Evolutionary conservation across 129 eudicot species (phyloP).

Genomic region (Arctium minus): DNA sequence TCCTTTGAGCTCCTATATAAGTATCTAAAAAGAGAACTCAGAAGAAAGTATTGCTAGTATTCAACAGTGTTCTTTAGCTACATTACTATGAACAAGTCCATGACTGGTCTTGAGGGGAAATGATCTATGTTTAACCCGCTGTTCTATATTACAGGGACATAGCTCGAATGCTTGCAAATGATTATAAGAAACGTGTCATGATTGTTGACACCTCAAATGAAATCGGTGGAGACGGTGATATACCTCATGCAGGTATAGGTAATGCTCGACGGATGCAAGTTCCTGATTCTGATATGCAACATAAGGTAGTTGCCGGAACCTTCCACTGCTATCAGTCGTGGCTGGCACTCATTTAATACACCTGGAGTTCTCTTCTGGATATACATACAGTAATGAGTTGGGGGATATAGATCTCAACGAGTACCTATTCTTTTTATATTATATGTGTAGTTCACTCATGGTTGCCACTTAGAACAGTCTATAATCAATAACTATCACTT

Average conservation of each 20-base stretch:
- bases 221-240: slow-evolving; percentile 99
- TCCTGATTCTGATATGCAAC: slow-evolving; percentile 80
- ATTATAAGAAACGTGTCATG: slow-evolving; percentile 83
- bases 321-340: background rate
- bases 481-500: background rate
- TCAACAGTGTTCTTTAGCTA: background rate
- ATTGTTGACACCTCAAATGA: slow-evolving; percentile 98
- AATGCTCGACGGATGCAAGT: slow-evolving; percentile 98
- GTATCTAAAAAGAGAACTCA: background rate
- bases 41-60: background rate
- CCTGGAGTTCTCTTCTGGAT: background rate
- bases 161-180: slow-evolving; percentile 97
- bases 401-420: background rate
- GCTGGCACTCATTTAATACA: background rate
- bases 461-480: background rate
- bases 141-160: slow-evolving; percentile 59
- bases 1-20: background rate
- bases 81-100: too few relatives aligned
- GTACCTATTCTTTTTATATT: background rate
- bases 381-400: background rate
- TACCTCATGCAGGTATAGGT: slow-evolving; percentile 93
- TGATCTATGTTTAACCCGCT: background rate
- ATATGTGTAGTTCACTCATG: background rate
- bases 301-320: slow-evolving; percentile 48
- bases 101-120: too few relatives aligned